Evolutionary conservation across 805 yeast genomes (phyloP).

Genomic region (Candida coquimbonensis): DNA sequence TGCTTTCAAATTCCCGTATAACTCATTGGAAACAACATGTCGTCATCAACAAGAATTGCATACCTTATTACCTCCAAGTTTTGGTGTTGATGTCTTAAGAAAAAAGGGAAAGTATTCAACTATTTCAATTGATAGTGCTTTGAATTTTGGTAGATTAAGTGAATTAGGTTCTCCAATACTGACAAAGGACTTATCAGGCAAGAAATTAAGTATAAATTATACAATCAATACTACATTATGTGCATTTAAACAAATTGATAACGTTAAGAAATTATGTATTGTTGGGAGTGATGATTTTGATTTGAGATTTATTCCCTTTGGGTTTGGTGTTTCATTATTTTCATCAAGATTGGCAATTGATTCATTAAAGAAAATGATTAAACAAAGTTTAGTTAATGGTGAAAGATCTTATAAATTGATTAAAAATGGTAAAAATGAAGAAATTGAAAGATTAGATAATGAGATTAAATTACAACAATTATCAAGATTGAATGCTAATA

Average conservation of each 20-base stretch:
- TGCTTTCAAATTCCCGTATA: slow-evolving; percentile 50
- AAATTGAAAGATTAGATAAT: slow-evolving; percentile 11
- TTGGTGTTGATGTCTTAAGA: slow-evolving; percentile 30
- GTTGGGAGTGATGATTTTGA: slow-evolving; percentile 30
- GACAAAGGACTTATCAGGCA: slow-evolving; percentile 43
- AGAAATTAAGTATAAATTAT: slow-evolving; percentile 41
- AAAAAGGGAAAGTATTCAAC: slow-evolving; percentile 25
- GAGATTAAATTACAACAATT: slow-evolving; percentile 16
- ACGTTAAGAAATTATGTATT: slow-evolving; percentile 19
- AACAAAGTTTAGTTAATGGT: slow-evolving; percentile 13
- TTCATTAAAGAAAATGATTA: slow-evolving; percentile 8
- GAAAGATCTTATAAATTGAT: slow-evolving; percentile 12
- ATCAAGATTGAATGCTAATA: not conserved
- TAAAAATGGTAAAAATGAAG: slow-evolving; percentile 13
- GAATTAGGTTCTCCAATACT: slow-evolving; percentile 47
- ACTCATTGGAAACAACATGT: slow-evolving; percentile 46
- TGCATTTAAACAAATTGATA: slow-evolving; percentile 31
- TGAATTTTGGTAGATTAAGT: slow-evolving; percentile 46
- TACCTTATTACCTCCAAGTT: slow-evolving; percentile 34
- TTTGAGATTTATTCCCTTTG: slow-evolving; percentile 35
- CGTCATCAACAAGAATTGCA: slow-evolving; percentile 36
- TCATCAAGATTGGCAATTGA: slow-evolving; percentile 10
- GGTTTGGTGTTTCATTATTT: slow-evolving; percentile 23
- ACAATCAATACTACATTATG: slow-evolving; percentile 51
- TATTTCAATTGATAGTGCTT: slow-evolving; percentile 25